Base-by-base conservation (phyloP, 192 early-diverging fungal genomes). In the Spizellomyces sp. region DNA sequence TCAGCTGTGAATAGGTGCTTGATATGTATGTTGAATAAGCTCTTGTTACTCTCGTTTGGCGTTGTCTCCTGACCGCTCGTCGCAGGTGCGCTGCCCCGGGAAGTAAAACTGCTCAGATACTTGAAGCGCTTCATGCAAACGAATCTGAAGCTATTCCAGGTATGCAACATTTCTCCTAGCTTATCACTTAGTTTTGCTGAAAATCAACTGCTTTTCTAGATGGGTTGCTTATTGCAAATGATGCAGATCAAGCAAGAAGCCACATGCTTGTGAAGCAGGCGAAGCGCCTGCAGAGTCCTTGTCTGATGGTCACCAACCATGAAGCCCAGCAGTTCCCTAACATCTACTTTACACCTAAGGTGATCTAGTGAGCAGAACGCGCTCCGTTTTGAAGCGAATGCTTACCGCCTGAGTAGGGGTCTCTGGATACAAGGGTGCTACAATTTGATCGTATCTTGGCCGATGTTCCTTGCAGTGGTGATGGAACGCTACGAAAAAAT, bases 41-140 rank as follows among this genome's bases (percentile, higher is more conserved):
- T 12, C 8, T n/a, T 36, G 6, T 22, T 62, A 12, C 1, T 21
- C 0, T 41, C 21, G 15, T 55, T 55, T 15, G 15, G 57, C 57
- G 14, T 8, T 15, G 57, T 15, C 57, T 63, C 22, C 41, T 52
- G 9, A 61, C 21, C 59, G 21, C 87, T 27, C 80, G 93, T 67
- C 93, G 95, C 63, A 97, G 94, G 96, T 99, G 98, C 77, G 98
- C 98, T 43, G 95, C 98, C 46, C 98, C 98, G 36, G 98, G 98
- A 70, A 95, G 93, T 70, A 99, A 99, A 80, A 98, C 98, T 19
- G 94, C 93, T 41, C 98, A 98, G 85, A 52, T 88, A 10, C 50
- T 86, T 15, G 86, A 88, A 66, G 80, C 79, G 6, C 22, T 88
- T 7, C 79, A 81, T 45, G 69, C 74, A 8, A 65, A 79, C 41